Percentiles rank a stretch among this genome's conserved stretches.
Conservation (phyloP, 192 early-diverging fungal genomes). For the Backusella circina region DNA sequence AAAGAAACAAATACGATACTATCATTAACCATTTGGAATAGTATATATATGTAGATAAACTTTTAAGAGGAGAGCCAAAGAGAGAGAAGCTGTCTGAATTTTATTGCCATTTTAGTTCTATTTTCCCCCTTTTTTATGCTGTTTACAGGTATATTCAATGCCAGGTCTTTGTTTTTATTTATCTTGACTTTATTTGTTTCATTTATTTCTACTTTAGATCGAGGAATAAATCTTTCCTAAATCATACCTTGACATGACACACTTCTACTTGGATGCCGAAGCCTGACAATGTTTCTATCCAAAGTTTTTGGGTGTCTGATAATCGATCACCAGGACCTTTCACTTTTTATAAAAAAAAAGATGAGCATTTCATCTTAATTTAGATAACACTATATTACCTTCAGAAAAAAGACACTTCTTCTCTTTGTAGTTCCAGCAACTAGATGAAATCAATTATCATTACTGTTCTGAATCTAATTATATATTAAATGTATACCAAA, state of each 20-base stretch:
- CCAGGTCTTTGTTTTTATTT: background rate
- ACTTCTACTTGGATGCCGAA: constrained; percentile 58
- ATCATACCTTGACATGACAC: constrained; percentile 51
- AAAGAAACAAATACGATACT: background rate
- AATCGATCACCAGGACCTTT: constrained; percentile 70
- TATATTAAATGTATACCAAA: constrained; percentile 43
- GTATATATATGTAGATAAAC: too few species aligned
- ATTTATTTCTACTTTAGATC: background rate
- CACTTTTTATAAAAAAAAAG: constrained; percentile 28
- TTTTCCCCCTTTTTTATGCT: background rate
- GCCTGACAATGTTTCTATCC: constrained; percentile 60
- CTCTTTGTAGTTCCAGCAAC: constrained; percentile 59
- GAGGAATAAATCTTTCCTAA: constrained; percentile 33
- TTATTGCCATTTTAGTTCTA: background rate
- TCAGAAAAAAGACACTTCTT: constrained; percentile 57
- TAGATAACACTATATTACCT: constrained; percentile 28
- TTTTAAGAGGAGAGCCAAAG: background rate
- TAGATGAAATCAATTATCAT: background rate
- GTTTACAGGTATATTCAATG: background rate
- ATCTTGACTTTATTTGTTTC: background rate
- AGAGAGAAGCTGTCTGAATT: background rate
- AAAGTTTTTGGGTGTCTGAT: constrained; percentile 61
- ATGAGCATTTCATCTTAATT: background rate
- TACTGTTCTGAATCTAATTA: background rate
- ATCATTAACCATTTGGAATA: background rate